Evolutionary conservation across 129 eudicot species (phyloP).

Genomic region (Scalesia atractyloides): DNA sequence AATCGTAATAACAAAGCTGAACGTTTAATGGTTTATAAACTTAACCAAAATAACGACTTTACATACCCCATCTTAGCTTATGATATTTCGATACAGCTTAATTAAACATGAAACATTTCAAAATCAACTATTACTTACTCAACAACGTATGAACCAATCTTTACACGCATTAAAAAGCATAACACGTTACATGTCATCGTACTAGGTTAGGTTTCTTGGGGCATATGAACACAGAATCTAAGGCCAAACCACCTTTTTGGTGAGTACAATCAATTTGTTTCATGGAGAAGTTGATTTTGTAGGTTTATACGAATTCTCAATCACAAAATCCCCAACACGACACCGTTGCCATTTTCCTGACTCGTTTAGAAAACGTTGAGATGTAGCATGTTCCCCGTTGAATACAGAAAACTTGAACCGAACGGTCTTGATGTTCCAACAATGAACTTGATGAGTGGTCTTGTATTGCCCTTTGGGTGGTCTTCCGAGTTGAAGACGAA

Average conservation of each 20-base stretch:
- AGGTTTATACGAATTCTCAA: slow-evolving; percentile 33
- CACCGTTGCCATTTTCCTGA: slow-evolving; percentile 50
- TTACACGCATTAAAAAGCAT: slow-evolving; percentile 3
- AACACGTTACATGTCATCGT: not conserved
- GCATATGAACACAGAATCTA: slow-evolving; percentile 65
- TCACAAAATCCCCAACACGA: slow-evolving; percentile 72
- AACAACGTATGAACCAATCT: not conserved
- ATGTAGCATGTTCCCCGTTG: slow-evolving; percentile 38
- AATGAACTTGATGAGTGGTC: slow-evolving; percentile 47
- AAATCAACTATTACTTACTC: too few relatives aligned
- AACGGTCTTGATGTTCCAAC: slow-evolving; percentile 75
- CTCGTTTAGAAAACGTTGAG: slow-evolving; percentile 44
- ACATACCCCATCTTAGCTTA: too few relatives aligned
- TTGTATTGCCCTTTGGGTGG: slow-evolving; percentile 33
- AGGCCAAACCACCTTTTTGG: slow-evolving; percentile 76
- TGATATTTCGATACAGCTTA: too few relatives aligned
- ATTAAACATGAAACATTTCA: too few relatives aligned
- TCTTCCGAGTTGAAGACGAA: slow-evolving; percentile 61
- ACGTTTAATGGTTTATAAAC: too few relatives aligned
- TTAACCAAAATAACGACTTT: too few relatives aligned
- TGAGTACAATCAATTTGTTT: slow-evolving; percentile 89
- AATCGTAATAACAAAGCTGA: too few relatives aligned
- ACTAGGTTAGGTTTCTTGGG: slow-evolving; percentile 22
- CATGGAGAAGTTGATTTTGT: slow-evolving; percentile 68
- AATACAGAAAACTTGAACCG: slow-evolving; percentile 57